A percentile compares a stretch with the other conserved stretches of the same genome.
Evolutionary conservation across 2,329 filamentous ascomycete genomes (phyloP).

Genomic region (Stemphylium vesicarium): DNA sequence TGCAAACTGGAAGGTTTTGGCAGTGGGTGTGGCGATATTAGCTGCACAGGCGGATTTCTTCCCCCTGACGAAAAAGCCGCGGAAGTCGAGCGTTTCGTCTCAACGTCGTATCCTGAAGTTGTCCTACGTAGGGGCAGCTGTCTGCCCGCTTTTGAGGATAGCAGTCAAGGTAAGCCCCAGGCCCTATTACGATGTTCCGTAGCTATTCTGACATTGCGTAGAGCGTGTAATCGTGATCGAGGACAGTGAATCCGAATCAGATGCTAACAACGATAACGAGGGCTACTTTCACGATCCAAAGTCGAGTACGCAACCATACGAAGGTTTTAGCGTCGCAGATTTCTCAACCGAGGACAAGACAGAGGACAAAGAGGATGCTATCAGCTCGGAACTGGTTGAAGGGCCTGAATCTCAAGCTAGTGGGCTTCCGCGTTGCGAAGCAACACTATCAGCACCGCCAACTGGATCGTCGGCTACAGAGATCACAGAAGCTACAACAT

Average conservation of each 20-base stretch:
- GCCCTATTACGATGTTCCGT: too few relatives aligned
- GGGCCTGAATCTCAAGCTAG: conserved; percentile 12
- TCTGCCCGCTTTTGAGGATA: conserved; percentile 14
- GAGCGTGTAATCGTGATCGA: conserved; percentile 18
- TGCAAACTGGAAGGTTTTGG: too few relatives aligned
- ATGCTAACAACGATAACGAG: conserved; percentile 3
- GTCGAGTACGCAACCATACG: conserved; percentile 8
- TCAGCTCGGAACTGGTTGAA: background rate
- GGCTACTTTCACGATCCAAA: conserved; percentile 6
- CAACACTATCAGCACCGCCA: conserved; percentile 7
- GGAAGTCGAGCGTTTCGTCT: background rate
- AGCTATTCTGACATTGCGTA: conserved; percentile 23
- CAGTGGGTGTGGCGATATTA: conserved; percentile 7
- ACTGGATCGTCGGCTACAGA: too few relatives aligned
- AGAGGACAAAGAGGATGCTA: background rate
- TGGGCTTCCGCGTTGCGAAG: conserved; percentile 4
- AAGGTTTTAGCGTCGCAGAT: background rate
- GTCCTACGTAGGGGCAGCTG: conserved; percentile 9
- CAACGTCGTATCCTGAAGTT: background rate
- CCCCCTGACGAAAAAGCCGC: conserved; percentile 5
- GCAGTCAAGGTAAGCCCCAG: conserved; percentile 18
- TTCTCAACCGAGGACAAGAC: too few relatives aligned
- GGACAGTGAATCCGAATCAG: conserved; percentile 11
- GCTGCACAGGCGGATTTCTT: conserved; percentile 2
- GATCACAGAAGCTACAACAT: too few relatives aligned